Percentiles rank a stretch among this genome's conserved stretches.
Evolutionary conservation across 805 yeast species (phyloP).

Genomic region (Zygotorulaspora sp.): DNA sequence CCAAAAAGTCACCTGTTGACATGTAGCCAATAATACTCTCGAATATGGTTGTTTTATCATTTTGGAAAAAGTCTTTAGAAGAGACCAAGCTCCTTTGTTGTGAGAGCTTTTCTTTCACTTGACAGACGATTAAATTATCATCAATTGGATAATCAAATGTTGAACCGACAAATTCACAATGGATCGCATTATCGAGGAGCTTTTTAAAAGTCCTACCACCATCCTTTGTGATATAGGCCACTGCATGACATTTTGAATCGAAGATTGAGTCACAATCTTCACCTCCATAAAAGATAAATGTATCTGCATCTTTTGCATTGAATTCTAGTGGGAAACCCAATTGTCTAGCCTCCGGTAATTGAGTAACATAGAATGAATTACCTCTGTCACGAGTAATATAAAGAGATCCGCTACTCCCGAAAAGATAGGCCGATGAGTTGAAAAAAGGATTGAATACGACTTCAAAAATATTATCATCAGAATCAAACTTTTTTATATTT

Average conservation of each 20-base stretch:
- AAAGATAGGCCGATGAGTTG: constrained; percentile 31
- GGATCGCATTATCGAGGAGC: constrained; percentile 48
- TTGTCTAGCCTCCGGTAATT: constrained; percentile 49
- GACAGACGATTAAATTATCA: constrained; percentile 61
- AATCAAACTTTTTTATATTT: constrained; percentile 40
- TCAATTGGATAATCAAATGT: constrained; percentile 43
- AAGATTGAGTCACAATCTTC: constrained; percentile 48
- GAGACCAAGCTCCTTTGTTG: constrained; percentile 39
- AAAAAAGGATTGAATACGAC: constrained; percentile 55
- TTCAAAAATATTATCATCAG: constrained; percentile 39
- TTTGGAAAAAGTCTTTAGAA: constrained; percentile 49
- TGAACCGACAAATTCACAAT: constrained; percentile 65
- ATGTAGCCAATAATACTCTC: constrained; percentile 70
- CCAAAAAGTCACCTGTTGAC: constrained; percentile 60
- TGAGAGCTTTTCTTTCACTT: constrained; percentile 39
- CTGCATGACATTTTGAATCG: constrained; percentile 49
- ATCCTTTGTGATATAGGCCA: constrained; percentile 60
- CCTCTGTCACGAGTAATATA: constrained; percentile 69
- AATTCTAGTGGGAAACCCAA: constrained; percentile 49
- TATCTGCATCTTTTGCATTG: constrained; percentile 50
- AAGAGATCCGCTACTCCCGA: constrained; percentile 47
- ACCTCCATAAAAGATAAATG: constrained; percentile 68
- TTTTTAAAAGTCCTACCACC: constrained; percentile 60
- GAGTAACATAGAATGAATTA: constrained; percentile 42
- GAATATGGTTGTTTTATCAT: constrained; percentile 40